Percentiles rank a stretch among this genome's conserved stretches.
Conservation (phyloP, 495 filamentous ascomycete species). For the Neurospora sublineolata region DNA sequence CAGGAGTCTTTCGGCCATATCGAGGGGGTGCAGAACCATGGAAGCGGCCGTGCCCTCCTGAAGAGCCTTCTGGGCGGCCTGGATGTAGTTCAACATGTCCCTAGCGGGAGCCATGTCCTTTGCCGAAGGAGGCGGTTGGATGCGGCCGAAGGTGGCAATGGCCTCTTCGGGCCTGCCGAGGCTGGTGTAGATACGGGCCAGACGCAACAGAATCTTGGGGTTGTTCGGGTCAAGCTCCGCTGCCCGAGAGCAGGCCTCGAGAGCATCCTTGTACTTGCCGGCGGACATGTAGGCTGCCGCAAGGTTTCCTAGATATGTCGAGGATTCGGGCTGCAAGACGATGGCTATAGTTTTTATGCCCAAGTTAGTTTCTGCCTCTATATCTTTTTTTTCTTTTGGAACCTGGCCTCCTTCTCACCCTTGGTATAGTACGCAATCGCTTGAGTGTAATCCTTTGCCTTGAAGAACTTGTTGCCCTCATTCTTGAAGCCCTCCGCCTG, state of each 20-base stretch:
- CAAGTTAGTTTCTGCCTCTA: constrained; percentile 4
- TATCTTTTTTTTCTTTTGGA: neutral
- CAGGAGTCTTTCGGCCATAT: constrained; percentile 72
- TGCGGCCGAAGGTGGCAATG: constrained; percentile 59
- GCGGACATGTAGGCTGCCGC: constrained; percentile 87
- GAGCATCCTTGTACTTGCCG: constrained; percentile 60
- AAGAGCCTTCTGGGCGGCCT: constrained; percentile 67
- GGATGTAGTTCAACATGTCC: constrained; percentile 73
- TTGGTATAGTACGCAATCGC: constrained; percentile 91
- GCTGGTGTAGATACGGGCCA: constrained; percentile 78
- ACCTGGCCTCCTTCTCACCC: constrained; percentile 40
- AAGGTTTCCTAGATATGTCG: constrained; percentile 90
- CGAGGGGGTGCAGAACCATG: constrained; percentile 84
- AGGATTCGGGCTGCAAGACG: constrained; percentile 61
- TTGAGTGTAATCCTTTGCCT: constrained; percentile 71
- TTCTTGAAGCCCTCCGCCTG: constrained; percentile 86
- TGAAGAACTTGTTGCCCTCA: constrained; percentile 92
- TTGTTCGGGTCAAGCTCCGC: constrained; percentile 72
- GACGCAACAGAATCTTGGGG: constrained; percentile 72
- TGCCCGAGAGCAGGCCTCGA: constrained; percentile 74
- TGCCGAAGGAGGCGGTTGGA: constrained; percentile 63
- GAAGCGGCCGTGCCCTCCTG: constrained; percentile 63
- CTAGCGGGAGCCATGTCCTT: constrained; percentile 71
- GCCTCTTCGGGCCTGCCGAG: constrained; percentile 80
- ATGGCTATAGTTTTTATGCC: constrained; percentile 48